These are phyloP conservation scores for Mercurialis annua DNA, from an alignment of 345 rosid genomes.

Conservation along the genomic window DNA sequence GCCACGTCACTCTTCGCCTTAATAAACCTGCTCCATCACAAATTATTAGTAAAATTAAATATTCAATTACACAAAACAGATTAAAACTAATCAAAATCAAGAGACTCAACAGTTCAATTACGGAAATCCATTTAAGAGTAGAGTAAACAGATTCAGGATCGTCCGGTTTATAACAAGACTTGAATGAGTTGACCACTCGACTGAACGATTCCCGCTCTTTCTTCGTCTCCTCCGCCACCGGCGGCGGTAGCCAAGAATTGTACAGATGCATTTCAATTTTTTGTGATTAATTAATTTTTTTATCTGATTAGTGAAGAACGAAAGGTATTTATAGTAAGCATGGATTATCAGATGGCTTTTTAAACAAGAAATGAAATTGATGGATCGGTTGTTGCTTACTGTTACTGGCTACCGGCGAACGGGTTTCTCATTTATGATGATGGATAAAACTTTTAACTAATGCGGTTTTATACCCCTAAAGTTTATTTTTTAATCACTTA, in stretches of 20 bases:
- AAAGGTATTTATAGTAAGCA: no score
- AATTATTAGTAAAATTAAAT: neutral
- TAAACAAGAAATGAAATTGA: no score
- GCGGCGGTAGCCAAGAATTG: constrained; percentile 96
- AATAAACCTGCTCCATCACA: constrained; percentile 51
- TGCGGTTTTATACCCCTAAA: no score
- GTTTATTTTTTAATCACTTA: no score
- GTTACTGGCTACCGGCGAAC: no score
- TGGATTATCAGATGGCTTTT: no score
- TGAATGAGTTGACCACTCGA: constrained; percentile 58
- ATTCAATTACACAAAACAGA: neutral
- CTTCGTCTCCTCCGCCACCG: constrained; percentile 78
- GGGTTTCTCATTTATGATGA: no score
- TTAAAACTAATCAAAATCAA: neutral
- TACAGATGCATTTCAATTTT: constrained; percentile 68
- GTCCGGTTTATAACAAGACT: constrained; percentile 51
- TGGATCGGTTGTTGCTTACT: no score
- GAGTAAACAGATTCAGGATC: constrained; percentile 93
- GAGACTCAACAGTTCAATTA: constrained; percentile 68
- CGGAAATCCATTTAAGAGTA: constrained; percentile 91
- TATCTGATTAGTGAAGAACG: no score
- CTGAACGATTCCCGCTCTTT: constrained; percentile 81
- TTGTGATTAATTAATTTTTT: neutral
- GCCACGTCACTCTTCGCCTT: constrained; percentile 89
- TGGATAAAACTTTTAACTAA: no score